A percentile compares a stretch with the other conserved stretches of the same genome.
These are phyloP conservation scores for Torrubiella hemipterigena DNA, from an alignment of 2,329 filamentous ascomycete species.

Conservation along the genomic window DNA sequence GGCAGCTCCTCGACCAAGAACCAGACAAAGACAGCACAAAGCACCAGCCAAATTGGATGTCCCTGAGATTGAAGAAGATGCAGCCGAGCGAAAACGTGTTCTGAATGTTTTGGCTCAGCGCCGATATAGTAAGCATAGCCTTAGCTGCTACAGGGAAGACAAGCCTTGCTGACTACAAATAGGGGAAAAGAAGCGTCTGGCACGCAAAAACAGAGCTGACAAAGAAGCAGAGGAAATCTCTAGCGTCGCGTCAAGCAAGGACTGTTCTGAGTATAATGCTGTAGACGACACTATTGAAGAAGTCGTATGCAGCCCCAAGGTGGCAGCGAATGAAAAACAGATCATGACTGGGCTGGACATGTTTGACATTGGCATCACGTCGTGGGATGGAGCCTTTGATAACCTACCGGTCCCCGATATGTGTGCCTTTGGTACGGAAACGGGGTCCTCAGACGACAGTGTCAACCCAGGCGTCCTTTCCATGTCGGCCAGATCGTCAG, in stretches of 20 bases:
- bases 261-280: too few species aligned
- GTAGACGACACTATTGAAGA: too few species aligned
- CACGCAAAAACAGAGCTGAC: too few species aligned
- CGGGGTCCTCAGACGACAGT: neutral
- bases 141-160: too few species aligned
- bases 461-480: neutral
- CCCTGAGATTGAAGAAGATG: constrained; percentile 36
- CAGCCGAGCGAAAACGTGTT: constrained; percentile 38
- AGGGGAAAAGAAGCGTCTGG: constrained; percentile 21
- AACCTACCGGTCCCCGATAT: too few species aligned
- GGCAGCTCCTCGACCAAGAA: constrained; percentile 14
- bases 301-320: too few species aligned
- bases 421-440: too few species aligned
- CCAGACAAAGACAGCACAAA: constrained; percentile 28
- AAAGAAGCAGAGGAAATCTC: too few species aligned
- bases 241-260: too few species aligned
- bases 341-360: neutral
- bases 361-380: neutral
- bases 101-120: constrained; percentile 42
- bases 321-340: constrained; percentile 15
- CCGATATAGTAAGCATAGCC: constrained; percentile 30
- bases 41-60: constrained; percentile 26
- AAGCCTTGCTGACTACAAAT: neutral
- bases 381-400: neutral
- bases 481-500: neutral